Base-by-base conservation (phyloP, 768 basidiomycete genomes). In the Russula earlei region DNA sequence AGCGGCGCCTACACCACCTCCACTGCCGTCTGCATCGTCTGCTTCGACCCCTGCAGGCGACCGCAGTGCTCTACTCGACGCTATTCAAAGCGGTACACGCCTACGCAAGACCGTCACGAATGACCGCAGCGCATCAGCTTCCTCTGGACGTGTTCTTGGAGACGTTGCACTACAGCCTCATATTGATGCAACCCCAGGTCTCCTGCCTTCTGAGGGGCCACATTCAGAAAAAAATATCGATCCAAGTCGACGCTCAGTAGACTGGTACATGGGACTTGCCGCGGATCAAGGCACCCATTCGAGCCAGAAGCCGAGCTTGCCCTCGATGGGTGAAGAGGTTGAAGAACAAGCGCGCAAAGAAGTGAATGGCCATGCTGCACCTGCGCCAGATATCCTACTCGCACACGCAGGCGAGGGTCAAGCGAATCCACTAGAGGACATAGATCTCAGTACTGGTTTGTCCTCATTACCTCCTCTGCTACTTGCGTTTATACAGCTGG, bases 251-350 rank as follows among this genome's bases (percentile, higher is more conserved):
- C 86, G 92, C 68, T 86, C 84, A 7, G 85, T 95, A 4, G 93
- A 91, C 64, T 98, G 94, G 94, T 92, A 90, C 66, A 79, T 83
- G 49, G 86, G 85, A 31, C 75, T 95, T 12, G 92, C 94, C 12
- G 87, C 85, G 37, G 84, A 95, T 71, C 72, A 72, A 36, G 77
- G 75, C 34, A 65, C 66, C 27, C 54, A 25, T 10, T 68, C 66
- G 22, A 69, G 65, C 22, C 59, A 62, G 20, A 65, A 65, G 43
- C 64, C 72, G 29, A 72, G 69, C 45, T 66, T 84, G 62, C 77
- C 83, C 34, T 69, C 78, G 24, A 83, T 77, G 38, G 68, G 59
- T 6, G 82, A 83, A 56, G 88, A 85, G 55, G 79, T 80, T 2
- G 87, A 86, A 24, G 82, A 82, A 36, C 72, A 71, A 0, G 55